Base-by-base conservation (phyloP, 2,329 filamentous ascomycete genomes). In the Aureobasidium sp. region DNA sequence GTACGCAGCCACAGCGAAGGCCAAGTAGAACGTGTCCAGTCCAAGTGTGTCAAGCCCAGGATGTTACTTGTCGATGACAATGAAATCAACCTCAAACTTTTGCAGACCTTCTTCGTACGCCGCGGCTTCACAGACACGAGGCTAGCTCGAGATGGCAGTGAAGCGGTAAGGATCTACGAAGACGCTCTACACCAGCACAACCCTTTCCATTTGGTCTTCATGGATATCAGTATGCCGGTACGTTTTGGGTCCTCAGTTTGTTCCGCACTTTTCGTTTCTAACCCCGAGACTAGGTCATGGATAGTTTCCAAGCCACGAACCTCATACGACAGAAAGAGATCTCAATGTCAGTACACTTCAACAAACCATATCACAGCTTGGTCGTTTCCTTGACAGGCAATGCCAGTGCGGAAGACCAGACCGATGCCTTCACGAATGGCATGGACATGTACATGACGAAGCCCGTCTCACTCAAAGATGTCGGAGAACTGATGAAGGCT, bases 381-480 rank as follows among this genome's bases (percentile, higher is more conserved):
- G 66, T 68, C 17, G 61, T 67, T 17, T 66, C 67, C 4, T 42
- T 69, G 29, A 68, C 67, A 2, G 67, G 64, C 4, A 54, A 67
- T 33, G 67, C 62, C 17, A 65, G 62, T 37, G 62, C 58, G 15
- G 62, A 65, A 21, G 63, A 65, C 21, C 63, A 64, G 40, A 49
- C 62, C 15, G 67, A 69, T 40, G 71, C 71, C 2, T 71, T 68
- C 47, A 65, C 60, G 33, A 66, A 65, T 2, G 71, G 70, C 1
- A 64, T 72, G 13, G 69, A 73, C 61, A 60, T 68, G 51, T 73
- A 69, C 58, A 63, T 72, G 57, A 70, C 70, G 15, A 73, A 66
- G 27, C 64, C 64, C 15, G 63, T 66, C 4, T 62, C 23, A 8
- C 73, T 75, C 60, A 72, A 69, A 59, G 73, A 74, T 61, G 43